A percentile compares a stretch with the other conserved stretches of the same genome.
These are phyloP conservation scores for Cetraspora pellucida DNA, from an alignment of 192 early-diverging fungal species.

Conservation along the genomic window DNA sequence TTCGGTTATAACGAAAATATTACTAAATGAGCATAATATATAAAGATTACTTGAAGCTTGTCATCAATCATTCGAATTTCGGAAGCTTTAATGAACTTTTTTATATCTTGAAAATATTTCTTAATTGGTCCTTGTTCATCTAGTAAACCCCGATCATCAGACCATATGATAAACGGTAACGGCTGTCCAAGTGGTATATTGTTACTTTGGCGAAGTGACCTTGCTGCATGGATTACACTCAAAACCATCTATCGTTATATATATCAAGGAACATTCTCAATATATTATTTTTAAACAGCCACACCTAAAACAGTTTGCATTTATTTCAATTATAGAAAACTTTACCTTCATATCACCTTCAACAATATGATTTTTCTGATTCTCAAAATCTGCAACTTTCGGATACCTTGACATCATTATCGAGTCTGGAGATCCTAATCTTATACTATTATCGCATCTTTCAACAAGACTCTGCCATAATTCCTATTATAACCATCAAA, in stretches of 20 bases:
- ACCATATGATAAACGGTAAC: constrained; percentile 54
- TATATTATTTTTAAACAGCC: background rate
- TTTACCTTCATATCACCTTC: constrained; percentile 54
- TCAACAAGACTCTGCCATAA: constrained; percentile 53
- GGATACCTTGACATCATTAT: constrained; percentile 57
- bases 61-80: constrained; percentile 31
- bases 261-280: background rate
- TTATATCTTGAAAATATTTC: constrained; percentile 43
- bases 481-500: constrained; percentile 44
- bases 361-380: constrained; percentile 44
- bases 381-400: constrained; percentile 33
- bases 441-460: constrained; percentile 11
- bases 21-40: too few species aligned
- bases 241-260: constrained; percentile 40
- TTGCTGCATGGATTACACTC: constrained; percentile 52
- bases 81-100: constrained; percentile 44
- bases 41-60: too few species aligned
- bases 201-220: constrained; percentile 57
- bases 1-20: background rate
- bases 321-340: background rate
- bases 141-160: constrained; percentile 38
- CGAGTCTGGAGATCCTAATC: constrained; percentile 32
- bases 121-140: constrained; percentile 37
- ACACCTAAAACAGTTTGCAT: background rate
- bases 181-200: constrained; percentile 47